Percentiles rank a stretch among this genome's conserved stretches.
These are phyloP conservation scores for Auriscalpium vulgare DNA, from an alignment of 768 basidiomycete species.

Conservation along the genomic window DNA sequence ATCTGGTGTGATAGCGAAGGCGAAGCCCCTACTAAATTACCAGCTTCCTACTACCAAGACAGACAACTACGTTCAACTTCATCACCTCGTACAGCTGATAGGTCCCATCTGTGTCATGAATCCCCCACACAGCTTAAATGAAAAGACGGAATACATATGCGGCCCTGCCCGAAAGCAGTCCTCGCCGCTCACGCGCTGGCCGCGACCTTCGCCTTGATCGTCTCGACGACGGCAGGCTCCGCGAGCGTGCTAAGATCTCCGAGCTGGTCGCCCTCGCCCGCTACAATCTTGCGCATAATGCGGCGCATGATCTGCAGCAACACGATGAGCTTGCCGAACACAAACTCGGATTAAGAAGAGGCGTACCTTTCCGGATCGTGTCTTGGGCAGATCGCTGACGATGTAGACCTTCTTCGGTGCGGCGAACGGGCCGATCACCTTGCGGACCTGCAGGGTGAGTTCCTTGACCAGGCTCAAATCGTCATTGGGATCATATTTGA, in stretches of 20 bases:
- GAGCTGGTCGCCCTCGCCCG: slow-evolving; percentile 89
- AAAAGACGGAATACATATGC: too few relatives aligned
- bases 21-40: too few relatives aligned
- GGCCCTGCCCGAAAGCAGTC: too few relatives aligned
- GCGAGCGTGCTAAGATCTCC: slow-evolving; percentile 93
- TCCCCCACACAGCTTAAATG: too few relatives aligned
- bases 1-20: too few relatives aligned
- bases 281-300: slow-evolving; percentile 93
- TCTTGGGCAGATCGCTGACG: slow-evolving; percentile 86
- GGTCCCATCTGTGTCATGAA: too few relatives aligned
- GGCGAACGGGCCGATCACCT: slow-evolving; percentile 96
- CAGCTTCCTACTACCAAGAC: too few relatives aligned
- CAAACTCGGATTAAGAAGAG: not conserved
- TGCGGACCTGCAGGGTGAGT: slow-evolving; percentile 89
- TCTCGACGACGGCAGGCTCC: slow-evolving; percentile 79
- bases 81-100: too few relatives aligned
- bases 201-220: slow-evolving; percentile 75
- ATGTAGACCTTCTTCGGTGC: slow-evolving; percentile 90
- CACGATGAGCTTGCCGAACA: not conserved
- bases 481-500: slow-evolving; percentile 61
- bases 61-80: too few relatives aligned
- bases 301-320: slow-evolving; percentile 76
- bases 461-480: slow-evolving; percentile 76
- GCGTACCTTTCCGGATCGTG: slow-evolving; percentile 83
- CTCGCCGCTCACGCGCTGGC: not conserved